Base-by-base conservation (phyloP, 306 rosid species). In the Dicorynia guianensis region DNA sequence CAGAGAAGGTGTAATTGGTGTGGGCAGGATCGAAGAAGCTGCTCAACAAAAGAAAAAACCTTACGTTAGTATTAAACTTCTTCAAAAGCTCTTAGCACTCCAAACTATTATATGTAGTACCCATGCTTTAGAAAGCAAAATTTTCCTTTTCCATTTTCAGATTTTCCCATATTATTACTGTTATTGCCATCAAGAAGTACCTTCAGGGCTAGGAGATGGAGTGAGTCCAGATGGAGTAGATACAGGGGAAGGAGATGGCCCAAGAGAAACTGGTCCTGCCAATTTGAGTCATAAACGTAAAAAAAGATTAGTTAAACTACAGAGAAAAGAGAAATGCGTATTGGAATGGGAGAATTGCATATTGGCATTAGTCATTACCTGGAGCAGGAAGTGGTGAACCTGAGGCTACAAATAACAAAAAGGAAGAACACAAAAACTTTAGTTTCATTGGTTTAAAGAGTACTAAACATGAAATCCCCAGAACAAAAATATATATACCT, bases 361-460 rank as follows among this genome's bases (percentile, higher is more conserved):
- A 25, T 42, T 74, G 49, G 50, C 79, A 42, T 25, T 25, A 25
- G 30, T 25, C 30, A 25, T 71, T 83, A 94, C 98, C 96, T 72
- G 92, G 96, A 83, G 97, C 87, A 69, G 96, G 87, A 73, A 83
- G 63, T 20, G 95, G 94, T 19, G 91, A 72, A 61, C 75, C 85
- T 6, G 83, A 13, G 69, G 92, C 98, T 88, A 95, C 86, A 82
- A 70, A 68, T 12, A 8, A 42, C 33, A 10, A 4, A 60, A 68
- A 25, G 44, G 20, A 0, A 54, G 18, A 69, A 5, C 7, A 35
- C 11, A 7, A 36, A 36, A 68, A 34, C 18, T 19, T 82, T 58
- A 81, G 74, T 25, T 4, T 8, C 38, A 47, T 47, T 54, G n/a
- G 49, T 62, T 25, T 25, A 25, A 25, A 63, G 6, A 4, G 8